Conservation (phyloP, 2,329 filamentous ascomycete genomes). For the Fusarium sp. region DNA sequence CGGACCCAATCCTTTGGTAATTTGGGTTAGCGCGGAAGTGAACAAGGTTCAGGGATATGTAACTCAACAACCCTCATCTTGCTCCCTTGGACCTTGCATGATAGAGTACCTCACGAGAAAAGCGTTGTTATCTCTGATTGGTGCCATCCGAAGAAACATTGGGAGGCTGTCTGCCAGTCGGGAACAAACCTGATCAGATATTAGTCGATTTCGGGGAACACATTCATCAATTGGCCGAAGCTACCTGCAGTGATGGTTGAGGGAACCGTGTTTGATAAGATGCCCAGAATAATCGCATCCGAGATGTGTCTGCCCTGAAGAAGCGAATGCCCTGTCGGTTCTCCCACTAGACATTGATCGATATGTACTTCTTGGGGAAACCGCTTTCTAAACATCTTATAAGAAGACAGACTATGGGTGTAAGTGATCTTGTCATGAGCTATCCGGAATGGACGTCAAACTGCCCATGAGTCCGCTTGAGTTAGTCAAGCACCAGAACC, state of each 20-base stretch:
- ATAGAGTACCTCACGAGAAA: constrained; percentile 5
- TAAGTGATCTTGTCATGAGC: not conserved
- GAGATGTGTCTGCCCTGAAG: not conserved
- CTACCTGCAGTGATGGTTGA: not conserved
- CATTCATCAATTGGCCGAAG: constrained; percentile 5
- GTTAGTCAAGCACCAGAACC: not conserved
- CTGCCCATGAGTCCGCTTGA: not conserved
- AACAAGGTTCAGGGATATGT: constrained; percentile 38
- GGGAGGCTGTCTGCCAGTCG: not conserved
- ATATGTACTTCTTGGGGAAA: no score
- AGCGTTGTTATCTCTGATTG: constrained; percentile 14
- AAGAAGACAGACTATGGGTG: not conserved
- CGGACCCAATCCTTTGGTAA: constrained; percentile 39
- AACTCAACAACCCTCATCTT: constrained; percentile 35
- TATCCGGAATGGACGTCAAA: not conserved
- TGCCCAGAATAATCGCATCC: not conserved
- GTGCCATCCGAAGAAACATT: not conserved
- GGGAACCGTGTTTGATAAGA: not conserved
- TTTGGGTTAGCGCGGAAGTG: constrained; percentile 33
- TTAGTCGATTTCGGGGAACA: constrained; percentile 14
- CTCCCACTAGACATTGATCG: not conserved
- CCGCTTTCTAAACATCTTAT: not conserved
- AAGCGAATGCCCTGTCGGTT: not conserved
- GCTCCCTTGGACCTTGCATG: constrained; percentile 27
- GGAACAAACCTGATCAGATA: not conserved